Conservation (phyloP, 129 eudicot genomes). For the Flaveria linearis region DNA sequence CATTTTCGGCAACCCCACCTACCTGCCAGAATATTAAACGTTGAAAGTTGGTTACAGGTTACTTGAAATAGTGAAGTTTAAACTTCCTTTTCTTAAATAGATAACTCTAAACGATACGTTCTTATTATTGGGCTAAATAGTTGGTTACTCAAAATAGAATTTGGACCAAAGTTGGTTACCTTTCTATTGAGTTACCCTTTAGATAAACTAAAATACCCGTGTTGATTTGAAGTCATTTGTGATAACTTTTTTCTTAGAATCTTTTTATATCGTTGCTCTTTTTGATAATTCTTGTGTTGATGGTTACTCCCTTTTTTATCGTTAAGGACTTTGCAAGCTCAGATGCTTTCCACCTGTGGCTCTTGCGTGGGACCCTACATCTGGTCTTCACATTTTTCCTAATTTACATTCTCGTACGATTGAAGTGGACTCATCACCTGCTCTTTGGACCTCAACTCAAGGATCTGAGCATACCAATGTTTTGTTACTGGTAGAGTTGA, state of each 20-base stretch:
- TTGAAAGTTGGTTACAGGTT: not conserved
- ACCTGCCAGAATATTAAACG: not conserved
- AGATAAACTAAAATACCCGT: not conserved
- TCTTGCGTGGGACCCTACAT: constrained; percentile 81
- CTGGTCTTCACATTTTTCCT: constrained; percentile 87
- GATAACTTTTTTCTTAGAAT: not conserved
- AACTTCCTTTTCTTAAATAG: not conserved
- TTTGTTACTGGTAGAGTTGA: constrained; percentile 70
- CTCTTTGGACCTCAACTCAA: constrained; percentile 74
- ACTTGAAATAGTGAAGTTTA: not conserved
- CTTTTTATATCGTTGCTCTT: constrained; percentile 6
- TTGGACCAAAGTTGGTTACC: constrained; percentile 1
- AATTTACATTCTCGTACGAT: constrained; percentile 72
- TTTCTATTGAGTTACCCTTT: constrained; percentile 3
- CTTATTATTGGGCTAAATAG: not conserved
- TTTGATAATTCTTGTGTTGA: constrained; percentile 9
- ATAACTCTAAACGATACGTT: not conserved
- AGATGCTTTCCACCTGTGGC: constrained; percentile 98
- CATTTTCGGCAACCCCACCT: not conserved
- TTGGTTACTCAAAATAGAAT: constrained; percentile 3
- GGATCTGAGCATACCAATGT: constrained; percentile 77
- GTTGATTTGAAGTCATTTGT: not conserved
- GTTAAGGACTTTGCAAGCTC: constrained; percentile 77
- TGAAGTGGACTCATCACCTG: constrained; percentile 91
- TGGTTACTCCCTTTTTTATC: constrained; percentile 19